Evolutionary conservation across 495 filamentous ascomycete species (phyloP).

Genomic region (Podospora pseudopauciseta): DNA sequence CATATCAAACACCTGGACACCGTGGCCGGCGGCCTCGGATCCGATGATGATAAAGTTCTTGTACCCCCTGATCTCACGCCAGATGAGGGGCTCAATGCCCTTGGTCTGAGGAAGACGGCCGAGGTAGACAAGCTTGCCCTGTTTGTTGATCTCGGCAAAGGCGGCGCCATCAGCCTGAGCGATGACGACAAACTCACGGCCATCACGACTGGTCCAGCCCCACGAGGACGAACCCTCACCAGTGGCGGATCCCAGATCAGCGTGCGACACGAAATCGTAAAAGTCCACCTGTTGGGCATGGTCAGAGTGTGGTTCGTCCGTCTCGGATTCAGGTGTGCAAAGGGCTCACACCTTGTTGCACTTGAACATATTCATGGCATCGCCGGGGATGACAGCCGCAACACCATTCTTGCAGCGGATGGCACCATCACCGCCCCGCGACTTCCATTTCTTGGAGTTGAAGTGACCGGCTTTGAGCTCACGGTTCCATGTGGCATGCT

Average conservation of each 20-base stretch:
- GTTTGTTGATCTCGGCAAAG: conserved; percentile 50
- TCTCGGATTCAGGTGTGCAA: not conserved
- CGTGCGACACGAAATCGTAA: conserved; percentile 52
- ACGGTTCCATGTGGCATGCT: conserved; percentile 28
- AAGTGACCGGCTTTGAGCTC: not conserved
- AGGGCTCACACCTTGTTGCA: conserved; percentile 44
- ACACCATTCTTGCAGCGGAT: conserved; percentile 46
- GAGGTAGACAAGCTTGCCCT: conserved; percentile 53
- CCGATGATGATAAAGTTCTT: conserved; percentile 49
- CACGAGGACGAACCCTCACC: conserved; percentile 43
- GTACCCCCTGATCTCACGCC: conserved; percentile 49
- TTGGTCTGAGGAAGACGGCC: conserved; percentile 53
- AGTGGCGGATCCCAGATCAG: conserved; percentile 44
- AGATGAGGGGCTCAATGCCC: conserved; percentile 34
- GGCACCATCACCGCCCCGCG: conserved; percentile 17
- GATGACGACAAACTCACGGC: conserved; percentile 57
- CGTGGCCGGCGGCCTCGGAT: conserved; percentile 45
- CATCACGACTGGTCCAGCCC: conserved; percentile 56
- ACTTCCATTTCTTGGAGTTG: conserved; percentile 32
- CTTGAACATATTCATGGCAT: conserved; percentile 47
- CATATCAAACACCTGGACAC: conserved; percentile 53
- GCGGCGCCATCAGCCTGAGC: conserved; percentile 56
- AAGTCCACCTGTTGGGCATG: conserved; percentile 39
- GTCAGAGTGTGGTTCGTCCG: not conserved
- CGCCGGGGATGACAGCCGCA: conserved; percentile 39